Evolutionary conservation across 768 basidiomycete species (phyloP), one percentile per base, ranked within the genome.

Genomic region (Collybiopsis luxurians): DNA sequence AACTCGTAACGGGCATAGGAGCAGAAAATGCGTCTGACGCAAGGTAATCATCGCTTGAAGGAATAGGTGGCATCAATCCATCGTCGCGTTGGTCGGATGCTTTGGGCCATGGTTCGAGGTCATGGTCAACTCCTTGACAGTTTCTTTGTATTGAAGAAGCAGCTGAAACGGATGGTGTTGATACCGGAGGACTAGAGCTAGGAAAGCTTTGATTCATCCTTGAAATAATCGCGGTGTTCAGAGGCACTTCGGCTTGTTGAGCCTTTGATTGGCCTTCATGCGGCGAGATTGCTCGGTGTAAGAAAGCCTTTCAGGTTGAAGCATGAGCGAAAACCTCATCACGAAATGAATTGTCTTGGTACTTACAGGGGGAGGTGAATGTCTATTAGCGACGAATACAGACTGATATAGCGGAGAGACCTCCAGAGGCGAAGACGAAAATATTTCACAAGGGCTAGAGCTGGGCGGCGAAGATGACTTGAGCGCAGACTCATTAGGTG

Each of bases 401-500:
- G 39, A 38, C 4, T 52, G 58, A 1, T 69, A 68, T 21, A 71
- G 71, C 40, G 68, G 68, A 26, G 75, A 73, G 12, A 66, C 70
- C 30, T 58, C 61, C n/a, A 65, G 59, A 4, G 79, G 75, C 6
- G 80, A 77, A 47, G 79, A 73, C 58, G 74, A 71, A 62, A 81
- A 74, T 39, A 75, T n/a, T 17, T 66, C 64, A 7, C 66, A 61
- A 48, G 82, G 80, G 59, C 80, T 83, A 10, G 82, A 84, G 58
- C 74, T 77, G 78, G 80, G 51, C 53, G 40, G 30, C 11, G 53
- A 34, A 43, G 53, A 54, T 38, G 55, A 48, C n/a, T 24, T 28
- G 45, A 30, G 24, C n/a, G 36, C 12, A 23, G 4, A n/a, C 13
- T 36, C 5, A 11, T 27, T 9, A 11, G 40, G 53, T 15, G 53